These are phyloP conservation scores for Phytopythium cucurbitacearum DNA, from an alignment of 352 stramenopile species.

Conservation along the genomic window DNA sequence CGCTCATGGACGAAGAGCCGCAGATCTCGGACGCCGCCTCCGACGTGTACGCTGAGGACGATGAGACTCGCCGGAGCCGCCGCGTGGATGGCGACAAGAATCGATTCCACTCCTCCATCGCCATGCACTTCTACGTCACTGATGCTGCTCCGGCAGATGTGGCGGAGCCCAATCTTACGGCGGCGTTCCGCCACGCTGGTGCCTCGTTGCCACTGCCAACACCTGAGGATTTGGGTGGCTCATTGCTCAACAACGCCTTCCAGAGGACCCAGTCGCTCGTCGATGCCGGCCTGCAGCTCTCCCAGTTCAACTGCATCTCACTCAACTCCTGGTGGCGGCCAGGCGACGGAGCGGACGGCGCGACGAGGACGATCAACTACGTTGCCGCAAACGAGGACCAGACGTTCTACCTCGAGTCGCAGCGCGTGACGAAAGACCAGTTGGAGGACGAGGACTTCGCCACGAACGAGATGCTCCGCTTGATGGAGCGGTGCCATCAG, in stretches of 20 bases:
- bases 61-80: neutral
- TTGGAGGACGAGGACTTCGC: constrained; percentile 4
- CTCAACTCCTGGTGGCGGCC: constrained; percentile 7
- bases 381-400: constrained; percentile 8
- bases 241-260: constrained; percentile 16
- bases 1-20: neutral
- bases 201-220: neutral
- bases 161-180: constrained; percentile 12
- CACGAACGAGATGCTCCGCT: constrained; percentile 8
- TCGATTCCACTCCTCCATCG: constrained; percentile 8
- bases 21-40: neutral
- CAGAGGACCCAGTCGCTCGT: neutral
- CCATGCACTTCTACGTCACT: constrained; percentile 25
- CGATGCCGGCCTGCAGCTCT: neutral
- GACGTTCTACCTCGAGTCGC: constrained; percentile 8
- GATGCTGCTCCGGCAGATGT: constrained; percentile 7
- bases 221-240: constrained; percentile 6
- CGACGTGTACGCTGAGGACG: neutral
- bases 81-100: neutral
- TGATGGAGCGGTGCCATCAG: constrained; percentile 4
- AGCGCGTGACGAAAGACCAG: neutral
- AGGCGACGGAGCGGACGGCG: constrained; percentile 4
- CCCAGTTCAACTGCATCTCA: constrained; percentile 4
- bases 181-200: constrained; percentile 6
- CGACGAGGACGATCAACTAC: constrained; percentile 2